These are phyloP conservation scores for Mycena filopes DNA, from an alignment of 768 basidiomycete genomes.

Conservation along the genomic window DNA sequence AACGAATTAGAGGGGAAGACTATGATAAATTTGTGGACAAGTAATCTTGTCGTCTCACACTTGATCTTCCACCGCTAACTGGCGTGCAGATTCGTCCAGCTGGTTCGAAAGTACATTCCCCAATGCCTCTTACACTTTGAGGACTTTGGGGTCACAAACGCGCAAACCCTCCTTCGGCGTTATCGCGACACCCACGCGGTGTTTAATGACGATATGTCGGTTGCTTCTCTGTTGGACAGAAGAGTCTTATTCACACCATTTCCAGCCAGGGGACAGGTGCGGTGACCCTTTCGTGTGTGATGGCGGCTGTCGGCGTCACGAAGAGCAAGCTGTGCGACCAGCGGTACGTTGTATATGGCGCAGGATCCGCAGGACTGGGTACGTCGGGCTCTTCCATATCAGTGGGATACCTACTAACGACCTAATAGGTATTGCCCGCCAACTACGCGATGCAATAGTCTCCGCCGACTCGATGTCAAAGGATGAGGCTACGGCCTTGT, in stretches of 20 bases:
- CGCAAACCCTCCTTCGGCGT: conserved; percentile 69
- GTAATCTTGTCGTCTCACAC: conserved; percentile 45
- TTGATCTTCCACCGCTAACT: background rate
- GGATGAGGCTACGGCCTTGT: conserved; percentile 69
- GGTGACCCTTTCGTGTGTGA: conserved; percentile 75
- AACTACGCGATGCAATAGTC: conserved; percentile 81
- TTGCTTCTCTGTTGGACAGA: background rate
- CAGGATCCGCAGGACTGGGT: conserved; percentile 86
- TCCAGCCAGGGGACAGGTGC: conserved; percentile 81
- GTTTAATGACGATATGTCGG: conserved; percentile 89
- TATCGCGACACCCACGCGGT: conserved; percentile 73
- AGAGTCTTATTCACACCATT: background rate
- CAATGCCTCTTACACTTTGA: conserved; percentile 82
- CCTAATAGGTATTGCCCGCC: conserved; percentile 61
- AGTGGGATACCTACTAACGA: background rate
- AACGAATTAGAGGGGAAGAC: conserved; percentile 74
- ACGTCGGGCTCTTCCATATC: background rate
- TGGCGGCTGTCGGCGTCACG: conserved; percentile 76
- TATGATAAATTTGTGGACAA: conserved; percentile 86
- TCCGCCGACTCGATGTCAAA: conserved; percentile 59
- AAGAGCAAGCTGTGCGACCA: conserved; percentile 75
- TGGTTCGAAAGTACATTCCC: conserved; percentile 79
- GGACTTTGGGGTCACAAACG: conserved; percentile 85
- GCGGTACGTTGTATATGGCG: conserved; percentile 81
- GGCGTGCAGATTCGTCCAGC: conserved; percentile 73